Percentiles rank a stretch among this genome's conserved stretches.
These are phyloP conservation scores for Colletotrichum salicis DNA, from an alignment of 2,329 filamentous ascomycete genomes.

Conservation along the genomic window DNA sequence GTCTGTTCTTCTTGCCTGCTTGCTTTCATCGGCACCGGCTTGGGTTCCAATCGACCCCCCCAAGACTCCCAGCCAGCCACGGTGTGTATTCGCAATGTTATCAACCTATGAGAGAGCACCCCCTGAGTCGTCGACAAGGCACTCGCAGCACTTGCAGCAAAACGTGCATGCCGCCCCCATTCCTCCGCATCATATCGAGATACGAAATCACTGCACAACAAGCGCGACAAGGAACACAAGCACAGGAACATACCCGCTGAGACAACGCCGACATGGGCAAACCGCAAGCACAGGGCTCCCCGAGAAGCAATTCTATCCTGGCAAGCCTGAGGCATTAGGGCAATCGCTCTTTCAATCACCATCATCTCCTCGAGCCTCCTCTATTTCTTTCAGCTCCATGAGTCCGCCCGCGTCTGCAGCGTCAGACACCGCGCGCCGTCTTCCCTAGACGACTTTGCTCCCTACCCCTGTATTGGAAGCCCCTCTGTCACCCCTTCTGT, in stretches of 20 bases:
- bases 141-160: constrained; percentile 4
- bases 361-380: background rate
- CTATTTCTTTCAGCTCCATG: background rate
- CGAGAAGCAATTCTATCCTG: constrained; percentile 15
- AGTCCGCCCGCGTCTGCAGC: background rate
- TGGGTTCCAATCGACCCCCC: too few species aligned
- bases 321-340: background rate
- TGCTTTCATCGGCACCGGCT: too few species aligned
- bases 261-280: constrained; percentile 17
- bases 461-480: background rate
- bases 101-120: background rate
- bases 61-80: background rate
- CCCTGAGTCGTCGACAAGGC: background rate
- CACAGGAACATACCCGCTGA: background rate
- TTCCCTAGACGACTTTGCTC: background rate
- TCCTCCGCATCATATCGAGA: constrained; percentile 10
- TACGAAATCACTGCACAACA: constrained; percentile 10
- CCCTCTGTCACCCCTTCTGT: background rate
- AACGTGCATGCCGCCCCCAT: constrained; percentile 8
- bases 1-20: too few species aligned
- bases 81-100: too few species aligned
- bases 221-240: background rate
- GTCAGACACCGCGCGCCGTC: background rate
- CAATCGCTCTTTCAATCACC: background rate
- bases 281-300: background rate